Evolutionary conservation across 805 yeast species (phyloP).

Genomic region (Starmerella sp.): DNA sequence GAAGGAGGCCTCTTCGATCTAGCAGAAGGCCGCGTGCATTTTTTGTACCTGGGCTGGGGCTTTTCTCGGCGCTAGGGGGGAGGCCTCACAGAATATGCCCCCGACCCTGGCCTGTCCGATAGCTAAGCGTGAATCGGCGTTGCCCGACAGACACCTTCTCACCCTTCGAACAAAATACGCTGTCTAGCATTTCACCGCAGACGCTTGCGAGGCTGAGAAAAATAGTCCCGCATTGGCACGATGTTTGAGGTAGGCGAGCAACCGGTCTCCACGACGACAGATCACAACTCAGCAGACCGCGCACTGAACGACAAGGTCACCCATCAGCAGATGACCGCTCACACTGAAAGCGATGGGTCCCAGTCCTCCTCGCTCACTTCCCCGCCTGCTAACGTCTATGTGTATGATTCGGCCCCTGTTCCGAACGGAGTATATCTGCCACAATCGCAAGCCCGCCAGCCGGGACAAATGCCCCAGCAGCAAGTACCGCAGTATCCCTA

Average conservation of each 20-base stretch:
- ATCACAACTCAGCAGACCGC: neutral
- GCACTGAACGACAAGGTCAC: neutral
- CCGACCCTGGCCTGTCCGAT: slow-evolving; percentile 1
- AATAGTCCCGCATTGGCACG: neutral
- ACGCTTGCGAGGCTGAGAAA: neutral
- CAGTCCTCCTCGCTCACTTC: slow-evolving; percentile 1
- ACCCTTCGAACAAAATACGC: neutral
- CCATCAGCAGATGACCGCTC: neutral
- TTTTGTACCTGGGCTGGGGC: neutral
- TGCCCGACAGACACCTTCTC: neutral
- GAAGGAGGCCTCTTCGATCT: neutral
- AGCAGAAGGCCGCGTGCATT: neutral
- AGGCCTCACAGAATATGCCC: neutral
- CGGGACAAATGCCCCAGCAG: neutral
- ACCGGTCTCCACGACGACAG: neutral
- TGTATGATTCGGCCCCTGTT: neutral
- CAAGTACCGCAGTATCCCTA: neutral
- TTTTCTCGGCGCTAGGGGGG: neutral
- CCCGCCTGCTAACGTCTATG: neutral
- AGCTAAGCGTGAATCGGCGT: neutral
- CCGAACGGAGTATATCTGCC: neutral
- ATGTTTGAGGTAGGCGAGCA: slow-evolving; percentile 1
- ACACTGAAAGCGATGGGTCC: neutral
- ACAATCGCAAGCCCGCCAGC: neutral
- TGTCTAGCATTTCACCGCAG: neutral